These are phyloP conservation scores for Dillenia suffruticosa DNA, from an alignment of 164 flowering plant genomes.

Conservation along the genomic window DNA sequence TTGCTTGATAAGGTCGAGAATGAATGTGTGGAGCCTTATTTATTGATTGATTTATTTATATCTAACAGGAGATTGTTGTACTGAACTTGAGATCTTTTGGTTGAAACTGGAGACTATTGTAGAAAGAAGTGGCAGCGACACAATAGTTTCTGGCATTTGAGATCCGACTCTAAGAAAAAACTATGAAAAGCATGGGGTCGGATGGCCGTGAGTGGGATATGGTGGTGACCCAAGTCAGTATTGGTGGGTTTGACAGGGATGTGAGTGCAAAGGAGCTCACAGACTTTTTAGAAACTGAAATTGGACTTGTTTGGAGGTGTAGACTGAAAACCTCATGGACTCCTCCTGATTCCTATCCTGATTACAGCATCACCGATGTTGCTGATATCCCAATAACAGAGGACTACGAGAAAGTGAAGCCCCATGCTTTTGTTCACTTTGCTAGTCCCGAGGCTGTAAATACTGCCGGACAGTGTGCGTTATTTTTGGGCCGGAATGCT, in stretches of 20 bases:
- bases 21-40: no score
- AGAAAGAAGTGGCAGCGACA: no score
- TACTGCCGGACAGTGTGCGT: conserved; percentile 36
- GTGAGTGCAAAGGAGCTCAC: conserved; percentile 43
- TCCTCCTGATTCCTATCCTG: conserved; percentile 63
- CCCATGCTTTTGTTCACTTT: conserved; percentile 96
- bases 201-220: conserved; percentile 20
- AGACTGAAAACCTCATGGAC: conserved; percentile 84
- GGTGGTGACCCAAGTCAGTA: conserved; percentile 52
- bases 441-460: conserved; percentile 39
- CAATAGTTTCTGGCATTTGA: no score
- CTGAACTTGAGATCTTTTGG: no score
- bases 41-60: no score
- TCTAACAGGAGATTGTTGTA: no score
- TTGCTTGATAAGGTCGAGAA: no score
- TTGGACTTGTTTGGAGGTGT: conserved; percentile 73
- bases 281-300: conserved; percentile 41
- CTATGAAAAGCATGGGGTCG: conserved; percentile 30
- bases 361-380: conserved; percentile 28
- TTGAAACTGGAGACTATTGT: no score
- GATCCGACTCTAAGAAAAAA: no score
- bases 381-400: conserved; percentile 17
- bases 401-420: conserved; percentile 57
- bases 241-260: conserved; percentile 61
- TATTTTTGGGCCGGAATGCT: conserved; percentile 29